These are phyloP conservation scores for Cystoderma amianthinum DNA, from an alignment of 768 basidiomycete genomes.

Conservation along the genomic window DNA sequence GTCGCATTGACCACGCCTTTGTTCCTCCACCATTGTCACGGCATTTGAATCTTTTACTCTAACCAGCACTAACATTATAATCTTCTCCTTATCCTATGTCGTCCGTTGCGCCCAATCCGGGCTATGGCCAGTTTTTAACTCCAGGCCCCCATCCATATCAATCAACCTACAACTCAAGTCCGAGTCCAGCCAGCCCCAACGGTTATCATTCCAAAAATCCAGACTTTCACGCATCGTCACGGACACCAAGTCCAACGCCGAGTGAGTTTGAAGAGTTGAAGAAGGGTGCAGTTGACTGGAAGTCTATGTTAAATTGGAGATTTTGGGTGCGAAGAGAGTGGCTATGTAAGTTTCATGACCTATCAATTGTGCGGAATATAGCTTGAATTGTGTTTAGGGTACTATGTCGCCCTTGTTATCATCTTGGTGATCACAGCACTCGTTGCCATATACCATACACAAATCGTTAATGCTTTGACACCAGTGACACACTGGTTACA, in stretches of 20 bases:
- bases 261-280: slow-evolving; percentile 44
- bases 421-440: slow-evolving; percentile 43
- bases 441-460: slow-evolving; percentile 54
- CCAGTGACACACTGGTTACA: slow-evolving; percentile 64
- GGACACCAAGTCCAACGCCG: slow-evolving; percentile 62
- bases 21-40: too few relatives aligned
- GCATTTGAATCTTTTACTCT: too few relatives aligned
- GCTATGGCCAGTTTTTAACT: too few relatives aligned
- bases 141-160: too few relatives aligned
- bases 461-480: slow-evolving; percentile 66
- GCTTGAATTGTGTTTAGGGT: slow-evolving; percentile 23
- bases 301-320: slow-evolving; percentile 30
- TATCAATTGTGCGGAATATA: slow-evolving; percentile 14
- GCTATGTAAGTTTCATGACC: slow-evolving; percentile 39
- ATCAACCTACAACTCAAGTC: too few relatives aligned
- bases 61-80: too few relatives aligned
- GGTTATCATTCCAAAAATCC: too few relatives aligned
- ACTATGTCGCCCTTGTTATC: slow-evolving; percentile 42
- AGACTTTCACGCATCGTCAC: slow-evolving; percentile 6
- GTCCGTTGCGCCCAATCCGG: too few relatives aligned
- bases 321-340: slow-evolving; percentile 54
- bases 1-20: too few relatives aligned
- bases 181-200: too few relatives aligned
- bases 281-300: slow-evolving; percentile 38
- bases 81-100: too few relatives aligned